Evolutionary conservation across 2,329 filamentous ascomycete genomes (phyloP), one percentile per base, ranked within the genome.

Genomic region (Nemania serpens): DNA sequence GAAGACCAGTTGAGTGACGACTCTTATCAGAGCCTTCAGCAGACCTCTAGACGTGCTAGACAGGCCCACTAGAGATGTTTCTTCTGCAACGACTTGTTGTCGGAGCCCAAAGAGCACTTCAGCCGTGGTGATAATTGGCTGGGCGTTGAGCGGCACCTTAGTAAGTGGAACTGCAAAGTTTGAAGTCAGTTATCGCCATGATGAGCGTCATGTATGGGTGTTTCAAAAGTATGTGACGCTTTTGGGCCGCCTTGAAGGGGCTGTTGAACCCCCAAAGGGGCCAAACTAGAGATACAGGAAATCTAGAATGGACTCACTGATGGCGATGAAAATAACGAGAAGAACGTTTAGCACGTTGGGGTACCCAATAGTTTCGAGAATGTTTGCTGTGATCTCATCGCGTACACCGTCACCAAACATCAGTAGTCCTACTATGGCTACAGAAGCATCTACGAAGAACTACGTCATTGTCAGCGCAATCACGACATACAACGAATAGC

Each of bases 361-460:
- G 73, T 96, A 97, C 55, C 88, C 89, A 5, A 82, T 76, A 1
- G 87, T 89, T 54, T 84, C 81, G 66, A 98, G 85, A 62, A 99
- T 89, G 76, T 97, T 98, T 70, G 90, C 89, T 0, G 95, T 97
- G 73, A 98, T 88, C 75, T 96, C 92, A 65, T 97, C 93, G 58
- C 84, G 84, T 55, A 97, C 91, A n/a, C 80, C 83, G 68, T 96
- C 91, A 62, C 94, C 94, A 75, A 97, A 99, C 94, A 99, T 98
- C 66, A 97, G 82, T 59, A 95, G 84, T 41, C 95, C 94, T 11
- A 91, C 85, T 46, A 95, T 84, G 25, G 92, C 93, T 73, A 96
- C 93, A 47, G 87, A 84, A 25, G 89, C 82, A 74, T 98, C 94
- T 12, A 98, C 83, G 18, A 91, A 72, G 74, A 91, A 94, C 86